Evolutionary conservation across 768 basidiomycete species (phyloP).

Genomic region (Mycena albidolilacea): DNA sequence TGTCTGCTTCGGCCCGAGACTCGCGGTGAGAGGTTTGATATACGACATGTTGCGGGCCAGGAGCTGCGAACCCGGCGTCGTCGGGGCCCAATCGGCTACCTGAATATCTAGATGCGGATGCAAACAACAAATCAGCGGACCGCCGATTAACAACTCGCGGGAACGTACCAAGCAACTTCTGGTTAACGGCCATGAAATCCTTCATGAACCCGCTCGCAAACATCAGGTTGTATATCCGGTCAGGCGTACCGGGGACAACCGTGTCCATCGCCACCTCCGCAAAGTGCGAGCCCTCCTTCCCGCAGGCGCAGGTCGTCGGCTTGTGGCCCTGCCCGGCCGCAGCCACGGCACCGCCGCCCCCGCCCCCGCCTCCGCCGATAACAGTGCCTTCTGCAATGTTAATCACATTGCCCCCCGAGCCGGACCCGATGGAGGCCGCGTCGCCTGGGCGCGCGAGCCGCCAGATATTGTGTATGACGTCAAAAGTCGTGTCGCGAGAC

Average conservation of each 20-base stretch:
- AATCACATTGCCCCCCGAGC: slow-evolving; percentile 49
- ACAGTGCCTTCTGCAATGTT: slow-evolving; percentile 43
- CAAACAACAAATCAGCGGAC: background rate
- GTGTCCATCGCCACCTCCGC: slow-evolving; percentile 82
- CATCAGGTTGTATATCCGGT: slow-evolving; percentile 95
- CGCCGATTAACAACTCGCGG: background rate
- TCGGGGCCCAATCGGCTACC: slow-evolving; percentile 94
- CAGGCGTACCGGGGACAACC: slow-evolving; percentile 90
- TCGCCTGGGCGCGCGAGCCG: slow-evolving; percentile 86
- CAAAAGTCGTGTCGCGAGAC: slow-evolving; percentile 94
- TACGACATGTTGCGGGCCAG: slow-evolving; percentile 94
- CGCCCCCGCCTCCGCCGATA: slow-evolving; percentile 27
- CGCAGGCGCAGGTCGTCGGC: slow-evolving; percentile 83
- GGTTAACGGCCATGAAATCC: slow-evolving; percentile 91
- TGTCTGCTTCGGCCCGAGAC: slow-evolving; percentile 93
- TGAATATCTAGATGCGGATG: slow-evolving; percentile 79
- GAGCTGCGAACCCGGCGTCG: slow-evolving; percentile 70
- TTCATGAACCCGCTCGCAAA: slow-evolving; percentile 97
- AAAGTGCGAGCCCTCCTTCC: slow-evolving; percentile 77
- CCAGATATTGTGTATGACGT: slow-evolving; percentile 98
- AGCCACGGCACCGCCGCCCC: slow-evolving; percentile 20
- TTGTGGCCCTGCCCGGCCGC: slow-evolving; percentile 53
- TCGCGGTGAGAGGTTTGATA: slow-evolving; percentile 91
- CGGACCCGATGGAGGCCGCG: slow-evolving; percentile 54
- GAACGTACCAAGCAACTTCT: slow-evolving; percentile 86